Conservation (phyloP, 2,329 filamentous ascomycete species). For the Talaromyces sp. region DNA sequence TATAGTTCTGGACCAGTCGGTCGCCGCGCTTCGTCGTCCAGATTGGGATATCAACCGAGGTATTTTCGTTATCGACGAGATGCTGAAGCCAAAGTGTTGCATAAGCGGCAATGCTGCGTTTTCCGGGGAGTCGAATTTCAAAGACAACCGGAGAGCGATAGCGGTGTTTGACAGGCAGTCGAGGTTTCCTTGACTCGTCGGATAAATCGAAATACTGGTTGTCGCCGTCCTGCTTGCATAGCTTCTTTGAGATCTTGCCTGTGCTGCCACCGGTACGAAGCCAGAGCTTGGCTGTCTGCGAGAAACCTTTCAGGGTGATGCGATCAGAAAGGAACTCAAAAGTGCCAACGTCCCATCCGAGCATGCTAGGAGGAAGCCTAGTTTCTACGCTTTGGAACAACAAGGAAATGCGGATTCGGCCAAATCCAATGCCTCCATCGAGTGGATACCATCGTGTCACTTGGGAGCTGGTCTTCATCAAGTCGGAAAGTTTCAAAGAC, state of each 20-base stretch:
- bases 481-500: conserved; percentile 77
- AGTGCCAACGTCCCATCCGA: conserved; percentile 93
- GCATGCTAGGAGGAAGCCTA: conserved; percentile 73
- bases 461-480: conserved; percentile 84
- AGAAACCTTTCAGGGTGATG: conserved; percentile 62
- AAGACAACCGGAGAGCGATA: conserved; percentile 88
- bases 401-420: conserved; percentile 79
- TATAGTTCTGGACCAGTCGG: conserved; percentile 85
- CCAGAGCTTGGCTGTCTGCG: conserved; percentile 62
- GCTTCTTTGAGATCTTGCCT: conserved; percentile 61
- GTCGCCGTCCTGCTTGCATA: conserved; percentile 58
- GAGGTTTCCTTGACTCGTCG: conserved; percentile 52
- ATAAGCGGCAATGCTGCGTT: conserved; percentile 68
- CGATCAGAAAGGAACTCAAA: conserved; percentile 77
- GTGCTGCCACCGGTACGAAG: conserved; percentile 81
- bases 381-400: conserved; percentile 89
- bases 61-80: conserved; percentile 72
- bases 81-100: conserved; percentile 83
- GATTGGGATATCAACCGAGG: conserved; percentile 79
- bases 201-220: conserved; percentile 58
- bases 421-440: conserved; percentile 89
- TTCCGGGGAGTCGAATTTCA: conserved; percentile 69
- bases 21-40: conserved; percentile 74
- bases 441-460: conserved; percentile 93
- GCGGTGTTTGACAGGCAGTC: conserved; percentile 82